phyloP scores from a whole-genome alignment of 805 yeast genomes.

The Pichia kluyveri region DNA sequence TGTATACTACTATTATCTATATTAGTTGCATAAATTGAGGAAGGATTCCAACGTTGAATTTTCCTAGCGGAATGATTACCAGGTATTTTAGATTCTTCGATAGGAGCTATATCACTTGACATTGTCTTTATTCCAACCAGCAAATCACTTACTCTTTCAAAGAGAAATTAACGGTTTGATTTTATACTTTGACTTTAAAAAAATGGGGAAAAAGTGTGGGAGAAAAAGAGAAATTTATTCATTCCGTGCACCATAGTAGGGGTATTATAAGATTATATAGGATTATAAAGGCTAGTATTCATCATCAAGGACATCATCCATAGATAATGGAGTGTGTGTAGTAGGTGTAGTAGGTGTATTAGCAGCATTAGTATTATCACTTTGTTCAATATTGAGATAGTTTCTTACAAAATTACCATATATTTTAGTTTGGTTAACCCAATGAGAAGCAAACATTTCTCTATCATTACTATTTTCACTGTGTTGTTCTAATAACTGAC shows the following conservation, averaged over 20 bases:
- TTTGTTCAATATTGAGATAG: too few species aligned
- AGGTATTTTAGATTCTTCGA: slow-evolving; percentile 34
- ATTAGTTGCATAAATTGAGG: slow-evolving; percentile 8
- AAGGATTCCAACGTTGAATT: slow-evolving; percentile 39
- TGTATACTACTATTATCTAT: slow-evolving; percentile 2
- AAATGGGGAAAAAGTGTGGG: too few species aligned
- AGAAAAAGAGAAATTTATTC: too few species aligned
- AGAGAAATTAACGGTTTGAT: background rate
- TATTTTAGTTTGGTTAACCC: slow-evolving; percentile 11
- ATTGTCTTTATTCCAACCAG: too few species aligned
- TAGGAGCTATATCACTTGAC: slow-evolving; percentile 18
- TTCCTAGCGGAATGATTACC: slow-evolving; percentile 52
- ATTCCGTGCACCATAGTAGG: too few species aligned
- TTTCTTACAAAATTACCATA: slow-evolving; percentile 12
- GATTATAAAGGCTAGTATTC: too few species aligned
- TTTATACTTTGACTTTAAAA: too few species aligned
- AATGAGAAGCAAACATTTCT: slow-evolving; percentile 8
- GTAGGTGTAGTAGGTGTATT: background rate
- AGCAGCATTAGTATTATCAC: too few species aligned
- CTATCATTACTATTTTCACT: slow-evolving; percentile 7
- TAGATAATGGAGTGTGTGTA: too few species aligned
- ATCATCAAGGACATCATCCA: too few species aligned
- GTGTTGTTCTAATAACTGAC: slow-evolving; percentile 8
- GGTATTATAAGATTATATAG: too few species aligned
- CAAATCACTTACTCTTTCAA: background rate